These are phyloP conservation scores for Paecilomyces dactylethromorphus DNA, from an alignment of 2,329 filamentous ascomycete species.

Conservation along the genomic window DNA sequence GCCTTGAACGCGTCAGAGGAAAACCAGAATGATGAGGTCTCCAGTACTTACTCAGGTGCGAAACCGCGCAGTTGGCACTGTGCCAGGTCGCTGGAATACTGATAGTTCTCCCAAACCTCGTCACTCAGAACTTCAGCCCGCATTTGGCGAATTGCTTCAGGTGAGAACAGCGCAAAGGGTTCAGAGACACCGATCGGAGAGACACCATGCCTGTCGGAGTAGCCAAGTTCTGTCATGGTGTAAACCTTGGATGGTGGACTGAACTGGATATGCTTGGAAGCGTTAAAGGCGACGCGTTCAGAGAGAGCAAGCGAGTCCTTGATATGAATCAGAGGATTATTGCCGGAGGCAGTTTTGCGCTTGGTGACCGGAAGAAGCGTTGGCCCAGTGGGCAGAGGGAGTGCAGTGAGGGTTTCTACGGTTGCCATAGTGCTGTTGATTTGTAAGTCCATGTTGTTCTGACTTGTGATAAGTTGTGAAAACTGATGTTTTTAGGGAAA, in stretches of 20 bases:
- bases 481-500: background rate
- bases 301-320: constrained; percentile 13
- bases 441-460: background rate
- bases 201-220: constrained; percentile 49
- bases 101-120: constrained; percentile 51
- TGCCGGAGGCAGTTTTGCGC: constrained; percentile 6
- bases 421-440: constrained; percentile 11
- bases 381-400: constrained; percentile 15
- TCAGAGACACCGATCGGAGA: constrained; percentile 59
- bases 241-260: constrained; percentile 45
- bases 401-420: constrained; percentile 12
- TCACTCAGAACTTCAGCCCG: constrained; percentile 55
- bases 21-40: background rate
- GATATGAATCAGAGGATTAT: constrained; percentile 23
- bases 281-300: constrained; percentile 41
- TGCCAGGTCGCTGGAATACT: constrained; percentile 54
- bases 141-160: constrained; percentile 56
- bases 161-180: constrained; percentile 58
- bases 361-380: constrained; percentile 14
- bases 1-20: constrained; percentile 29
- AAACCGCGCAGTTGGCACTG: constrained; percentile 51
- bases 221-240: constrained; percentile 58
- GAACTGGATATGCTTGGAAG: constrained; percentile 51
- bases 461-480: background rate
- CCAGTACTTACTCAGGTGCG: constrained; percentile 43